Base-by-base conservation (phyloP, 169 alveolate species). In the Miamiensis avidus region DNA sequence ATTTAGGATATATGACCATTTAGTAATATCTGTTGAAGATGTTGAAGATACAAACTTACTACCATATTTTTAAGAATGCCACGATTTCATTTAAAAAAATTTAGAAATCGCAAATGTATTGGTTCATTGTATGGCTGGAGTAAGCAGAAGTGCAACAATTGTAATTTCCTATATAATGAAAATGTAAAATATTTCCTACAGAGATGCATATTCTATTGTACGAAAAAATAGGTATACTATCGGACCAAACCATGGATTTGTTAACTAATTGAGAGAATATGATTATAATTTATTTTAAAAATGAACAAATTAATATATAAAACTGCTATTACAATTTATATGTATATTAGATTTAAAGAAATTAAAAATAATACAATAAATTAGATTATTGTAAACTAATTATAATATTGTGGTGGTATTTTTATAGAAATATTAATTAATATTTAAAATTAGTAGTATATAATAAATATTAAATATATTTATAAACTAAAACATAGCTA, bases 161-260 rank as follows among this genome's bases (percentile, higher is more conserved):
- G 85, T 89, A 0, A 89, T 89, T 25, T 89, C 91, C 16, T 89
- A 34, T 74, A 29, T 89, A 31, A 91, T 91, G 92, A 74, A 76
- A 32, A 88, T 65, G 69, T 49, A 11, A 49, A 20, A 49, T 11
- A 49, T 49, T 49, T 4, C 4, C 20, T 49, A 11, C 4, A 49
- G 26, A 11, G 4, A 49, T 11, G 69, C 69, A 11, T 49, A 49
- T 49, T 4, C 26, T 49, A 49, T 49, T 11, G 69, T 49, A 11
- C 4, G 69, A 49, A 49, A 49, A 49, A 49, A 49, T 11, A 49
- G 69, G 20, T 20, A 4, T 49, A 49, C 20, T 11, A 49, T 49
- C 20, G 69, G 69, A 49, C 69, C 69, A 49, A 49, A 49, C 20
- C 4, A 49, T 49, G 69, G 69, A 4, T 49, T 49, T 49, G 20